Conservation (phyloP, 768 basidiomycete species). For the Pulveroboletus sp. region DNA sequence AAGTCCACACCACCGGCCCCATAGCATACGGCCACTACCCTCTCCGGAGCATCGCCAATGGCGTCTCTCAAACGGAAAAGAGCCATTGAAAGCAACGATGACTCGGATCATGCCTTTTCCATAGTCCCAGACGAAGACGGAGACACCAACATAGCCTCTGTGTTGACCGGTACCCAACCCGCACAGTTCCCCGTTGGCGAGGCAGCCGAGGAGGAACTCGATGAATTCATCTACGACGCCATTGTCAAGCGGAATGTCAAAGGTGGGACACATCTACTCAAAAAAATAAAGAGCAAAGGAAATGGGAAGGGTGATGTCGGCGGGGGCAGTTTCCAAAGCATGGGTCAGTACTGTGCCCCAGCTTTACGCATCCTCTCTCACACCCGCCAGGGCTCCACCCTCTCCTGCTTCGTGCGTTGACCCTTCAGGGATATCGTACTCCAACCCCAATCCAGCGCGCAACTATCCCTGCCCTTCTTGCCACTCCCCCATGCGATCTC, state of each 20-base stretch:
- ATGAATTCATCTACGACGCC: slow-evolving; percentile 60
- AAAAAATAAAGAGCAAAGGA: slow-evolving; percentile 68
- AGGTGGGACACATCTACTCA: slow-evolving; percentile 69
- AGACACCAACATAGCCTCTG: slow-evolving; percentile 67
- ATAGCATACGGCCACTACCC: background rate
- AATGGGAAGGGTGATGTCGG: slow-evolving; percentile 78
- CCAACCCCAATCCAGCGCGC: slow-evolving; percentile 96
- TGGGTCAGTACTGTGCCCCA: slow-evolving; percentile 55
- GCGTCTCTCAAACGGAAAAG: slow-evolving; percentile 29
- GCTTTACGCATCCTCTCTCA: background rate
- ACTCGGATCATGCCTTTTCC: background rate
- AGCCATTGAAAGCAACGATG: slow-evolving; percentile 2
- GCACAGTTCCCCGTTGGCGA: background rate
- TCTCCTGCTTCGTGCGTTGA: slow-evolving; percentile 74
- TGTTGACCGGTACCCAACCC: slow-evolving; percentile 38
- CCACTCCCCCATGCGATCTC: slow-evolving; percentile 83
- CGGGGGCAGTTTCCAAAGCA: slow-evolving; percentile 93
- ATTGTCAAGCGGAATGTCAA: slow-evolving; percentile 71
- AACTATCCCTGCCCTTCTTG: slow-evolving; percentile 78
- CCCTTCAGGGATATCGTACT: slow-evolving; percentile 87
- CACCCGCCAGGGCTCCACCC: slow-evolving; percentile 67
- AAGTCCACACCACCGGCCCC: background rate
- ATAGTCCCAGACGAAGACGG: slow-evolving; percentile 6
- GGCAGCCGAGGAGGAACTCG: slow-evolving; percentile 44
- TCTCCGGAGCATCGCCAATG: slow-evolving; percentile 27